Base-by-base conservation (phyloP, 768 basidiomycete genomes). In the Leccinum ochraceum region DNA sequence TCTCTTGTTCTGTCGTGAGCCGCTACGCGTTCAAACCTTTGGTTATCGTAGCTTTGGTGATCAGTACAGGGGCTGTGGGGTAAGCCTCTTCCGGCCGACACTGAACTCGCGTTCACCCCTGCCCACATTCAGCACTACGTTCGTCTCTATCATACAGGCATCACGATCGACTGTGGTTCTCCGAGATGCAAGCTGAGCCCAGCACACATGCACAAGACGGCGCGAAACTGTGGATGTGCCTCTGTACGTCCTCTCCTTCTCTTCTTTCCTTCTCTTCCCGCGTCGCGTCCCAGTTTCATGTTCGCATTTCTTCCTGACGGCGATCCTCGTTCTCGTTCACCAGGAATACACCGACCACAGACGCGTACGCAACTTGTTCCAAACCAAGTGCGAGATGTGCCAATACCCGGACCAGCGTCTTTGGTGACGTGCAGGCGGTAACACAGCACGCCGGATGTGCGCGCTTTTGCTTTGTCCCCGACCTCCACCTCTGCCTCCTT, bases 341-440 rank as follows among this genome's bases (percentile, higher is more conserved):
- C 17, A 83, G 81, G 69, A 63, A 36, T 69, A 74, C 37, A 61
- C 72, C 53, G 86, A 88, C 65, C 69, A 83, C 42, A 79, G 83
- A 57, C 79, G 80, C 44, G 84, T 90, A 42, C 75, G 80, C 60
- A 90, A 84, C 70, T 77, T 89, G 71, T 86, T 90, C 65, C 87
- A 87, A 65, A 80, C 81, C 59, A 77, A 81, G 58, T 89, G 88
- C 74, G 87, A 87, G 5, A 63, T 53, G 1, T 89, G 88, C 75
- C 79, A 76, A 62, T 69, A 49, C n/a, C 70, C 70, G 55, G 74
- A 77, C 42, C 66, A 57, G n/a, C 64, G 59, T 30, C 59, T 44
- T 24, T 67, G 67, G 68, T 70, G 67, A 62, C 17, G 24, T n/a
- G 44, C 6, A 26, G 42, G 54, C 53, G 54, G 14, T 30, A 28